A percentile compares a stretch with the other conserved stretches of the same genome.
These are phyloP conservation scores for Xerocomus spinulosus DNA, from an alignment of 768 basidiomycete species.

Conservation along the genomic window DNA sequence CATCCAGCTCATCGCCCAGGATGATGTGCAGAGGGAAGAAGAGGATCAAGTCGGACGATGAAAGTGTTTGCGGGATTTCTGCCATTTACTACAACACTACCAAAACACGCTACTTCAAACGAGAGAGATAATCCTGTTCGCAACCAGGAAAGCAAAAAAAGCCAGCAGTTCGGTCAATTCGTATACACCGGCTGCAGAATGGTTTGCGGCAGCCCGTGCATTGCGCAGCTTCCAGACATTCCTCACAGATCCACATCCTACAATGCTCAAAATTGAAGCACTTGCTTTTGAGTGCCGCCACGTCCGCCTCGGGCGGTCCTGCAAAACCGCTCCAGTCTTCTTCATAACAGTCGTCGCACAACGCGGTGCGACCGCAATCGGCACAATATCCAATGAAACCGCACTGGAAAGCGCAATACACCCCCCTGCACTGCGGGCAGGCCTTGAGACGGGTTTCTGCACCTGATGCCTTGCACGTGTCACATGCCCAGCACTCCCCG, in stretches of 20 bases:
- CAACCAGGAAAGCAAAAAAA: no score
- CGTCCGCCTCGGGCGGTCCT: background rate
- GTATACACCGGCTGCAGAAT: background rate
- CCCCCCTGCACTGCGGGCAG: conserved; percentile 17
- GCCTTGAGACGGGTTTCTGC: conserved; percentile 6
- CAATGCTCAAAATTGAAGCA: background rate
- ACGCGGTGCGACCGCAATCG: conserved; percentile 16
- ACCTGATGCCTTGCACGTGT: conserved; percentile 16
- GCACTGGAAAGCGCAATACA: conserved; percentile 19
- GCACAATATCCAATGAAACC: conserved; percentile 20
- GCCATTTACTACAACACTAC: background rate
- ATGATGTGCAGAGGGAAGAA: background rate
- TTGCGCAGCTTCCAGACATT: background rate
- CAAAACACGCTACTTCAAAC: background rate
- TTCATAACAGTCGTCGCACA: conserved; percentile 26
- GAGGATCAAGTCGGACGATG: background rate
- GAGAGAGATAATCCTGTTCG: background rate
- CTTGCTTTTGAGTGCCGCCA: background rate
- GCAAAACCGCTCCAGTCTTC: conserved; percentile 10
- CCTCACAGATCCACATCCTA: background rate
- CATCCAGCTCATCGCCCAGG: background rate
- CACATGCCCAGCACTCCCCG: conserved; percentile 20
- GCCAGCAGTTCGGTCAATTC: no score
- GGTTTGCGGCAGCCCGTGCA: background rate
- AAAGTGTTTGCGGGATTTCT: background rate